Evolutionary conservation across 2,329 filamentous ascomycete genomes (phyloP), one percentile per base, ranked within the genome.

Genomic region (Trichophyton benhamiae): DNA sequence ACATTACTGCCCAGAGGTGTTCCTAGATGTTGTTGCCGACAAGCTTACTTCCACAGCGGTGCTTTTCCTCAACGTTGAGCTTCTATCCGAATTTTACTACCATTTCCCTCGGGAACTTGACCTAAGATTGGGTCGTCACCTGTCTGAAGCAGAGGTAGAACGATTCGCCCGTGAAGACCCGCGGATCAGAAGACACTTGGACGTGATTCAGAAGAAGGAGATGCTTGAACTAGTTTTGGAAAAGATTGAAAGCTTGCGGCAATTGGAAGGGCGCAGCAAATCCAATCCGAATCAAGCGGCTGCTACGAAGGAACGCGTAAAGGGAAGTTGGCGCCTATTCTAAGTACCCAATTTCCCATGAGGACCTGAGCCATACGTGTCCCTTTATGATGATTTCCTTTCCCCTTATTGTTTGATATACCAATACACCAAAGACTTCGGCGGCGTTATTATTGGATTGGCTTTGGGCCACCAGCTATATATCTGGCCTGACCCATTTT

Each of bases 31-130:
- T 2, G 94, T 96, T 1, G 91, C 94, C 1, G 89, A 91, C 67
- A 97, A 97, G 75, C 83, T 99, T 57, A 95, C 92, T 2, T 87
- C 90, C 1, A 99, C 94, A 0, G 92, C 94, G 1, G 94, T 99
- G 7, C 83, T 99, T 0, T 99, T 99, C 80, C 82, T 99, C 33
- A 96, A 99, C 70, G 94, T 97, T 9, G 95, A 99, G 76, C 82
- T 99, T 20, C 83, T 99, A 17, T 92, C 89, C 1, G 95, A 99
- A 71, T 99, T 97, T 73, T 96, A 96, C 77, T 96, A 96, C 76
- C 91, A 94, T 71, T 99, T 99, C 75, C 94, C 94, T 0, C 84
- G 94, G 44, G 91, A 96, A 72, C 82, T 99, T 11, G 94, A 99
- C 72, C 78, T 87, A 63, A 84, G 91, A 38, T 85, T 99, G 9